Conservation (phyloP, 352 stramenopile species). For the Phytophthora ohioensis region DNA sequence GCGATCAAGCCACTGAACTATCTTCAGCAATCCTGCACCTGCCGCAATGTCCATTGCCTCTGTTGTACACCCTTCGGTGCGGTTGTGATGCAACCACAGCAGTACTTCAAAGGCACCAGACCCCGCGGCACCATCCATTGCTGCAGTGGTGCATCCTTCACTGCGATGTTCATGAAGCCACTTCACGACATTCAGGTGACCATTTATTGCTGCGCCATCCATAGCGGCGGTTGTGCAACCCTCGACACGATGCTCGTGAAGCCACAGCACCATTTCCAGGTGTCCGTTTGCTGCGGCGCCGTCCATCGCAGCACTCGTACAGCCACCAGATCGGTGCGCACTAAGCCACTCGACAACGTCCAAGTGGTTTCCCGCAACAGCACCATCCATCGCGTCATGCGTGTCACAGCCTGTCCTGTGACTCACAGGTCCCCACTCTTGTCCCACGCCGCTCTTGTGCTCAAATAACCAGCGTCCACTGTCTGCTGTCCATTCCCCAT, state of each 20-base stretch:
- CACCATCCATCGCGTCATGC: conserved; percentile 39
- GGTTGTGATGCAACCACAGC: conserved; percentile 35
- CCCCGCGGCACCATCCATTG: conserved; percentile 36
- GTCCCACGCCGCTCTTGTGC: no score
- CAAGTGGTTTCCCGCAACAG: conserved; percentile 36
- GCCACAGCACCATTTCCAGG: conserved; percentile 38
- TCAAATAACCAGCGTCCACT: no score
- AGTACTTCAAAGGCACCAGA: conserved; percentile 24
- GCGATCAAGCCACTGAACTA: conserved; percentile 36
- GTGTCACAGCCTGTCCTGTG: no score
- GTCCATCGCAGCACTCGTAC: conserved; percentile 39
- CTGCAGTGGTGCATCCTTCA: conserved; percentile 36
- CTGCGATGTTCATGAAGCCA: conserved; percentile 33
- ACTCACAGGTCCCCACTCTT: no score
- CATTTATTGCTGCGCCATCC: conserved; percentile 32
- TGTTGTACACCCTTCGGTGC: conserved; percentile 30
- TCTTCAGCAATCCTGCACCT: conserved; percentile 27
- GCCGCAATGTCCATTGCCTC: conserved; percentile 38
- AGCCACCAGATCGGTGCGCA: conserved; percentile 27
- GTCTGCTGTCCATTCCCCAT: no score
- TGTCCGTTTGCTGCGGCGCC: conserved; percentile 31
- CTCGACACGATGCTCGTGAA: conserved; percentile 30
- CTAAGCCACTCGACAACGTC: conserved; percentile 37
- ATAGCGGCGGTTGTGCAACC: conserved; percentile 32
- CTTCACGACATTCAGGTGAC: conserved; percentile 29